These are phyloP conservation scores for Eutrema salsugineum DNA, from an alignment of 441 rosid genomes.

Conservation along the genomic window DNA sequence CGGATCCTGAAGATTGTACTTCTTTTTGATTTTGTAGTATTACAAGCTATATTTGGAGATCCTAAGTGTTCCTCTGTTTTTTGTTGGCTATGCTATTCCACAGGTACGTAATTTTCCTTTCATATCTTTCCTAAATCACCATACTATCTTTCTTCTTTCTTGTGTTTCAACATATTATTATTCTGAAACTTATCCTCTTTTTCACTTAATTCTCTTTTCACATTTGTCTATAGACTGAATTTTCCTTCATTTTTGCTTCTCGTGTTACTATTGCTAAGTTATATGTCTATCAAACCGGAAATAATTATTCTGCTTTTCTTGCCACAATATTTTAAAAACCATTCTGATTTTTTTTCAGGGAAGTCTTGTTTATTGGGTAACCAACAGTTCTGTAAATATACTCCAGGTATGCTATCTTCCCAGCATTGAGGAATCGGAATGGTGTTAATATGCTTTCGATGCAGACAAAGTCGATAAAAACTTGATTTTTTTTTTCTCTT, in stretches of 20 bases:
- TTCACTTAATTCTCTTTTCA: neutral
- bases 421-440: neutral
- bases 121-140: neutral
- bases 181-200: neutral
- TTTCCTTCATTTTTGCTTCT: neutral
- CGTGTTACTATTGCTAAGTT: neutral
- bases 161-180: neutral
- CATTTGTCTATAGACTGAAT: neutral
- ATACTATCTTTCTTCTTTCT: neutral
- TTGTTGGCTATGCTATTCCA: slow-evolving; percentile 62
- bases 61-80: slow-evolving; percentile 54
- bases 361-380: slow-evolving; percentile 86
- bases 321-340: neutral
- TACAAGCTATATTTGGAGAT: slow-evolving; percentile 64
- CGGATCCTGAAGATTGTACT: slow-evolving; percentile 12
- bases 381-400: slow-evolving; percentile 64
- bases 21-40: slow-evolving; percentile 49
- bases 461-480: neutral
- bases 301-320: neutral
- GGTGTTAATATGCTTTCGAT: neutral
- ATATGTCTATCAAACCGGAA: neutral
- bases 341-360: slow-evolving; percentile 51
- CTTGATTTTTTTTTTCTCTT: neutral
- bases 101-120: slow-evolving; percentile 50
- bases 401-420: slow-evolving; percentile 53